Evolutionary conservation across 495 filamentous ascomycete genomes (phyloP).

Genomic region (Neurospora sublineolata): DNA sequence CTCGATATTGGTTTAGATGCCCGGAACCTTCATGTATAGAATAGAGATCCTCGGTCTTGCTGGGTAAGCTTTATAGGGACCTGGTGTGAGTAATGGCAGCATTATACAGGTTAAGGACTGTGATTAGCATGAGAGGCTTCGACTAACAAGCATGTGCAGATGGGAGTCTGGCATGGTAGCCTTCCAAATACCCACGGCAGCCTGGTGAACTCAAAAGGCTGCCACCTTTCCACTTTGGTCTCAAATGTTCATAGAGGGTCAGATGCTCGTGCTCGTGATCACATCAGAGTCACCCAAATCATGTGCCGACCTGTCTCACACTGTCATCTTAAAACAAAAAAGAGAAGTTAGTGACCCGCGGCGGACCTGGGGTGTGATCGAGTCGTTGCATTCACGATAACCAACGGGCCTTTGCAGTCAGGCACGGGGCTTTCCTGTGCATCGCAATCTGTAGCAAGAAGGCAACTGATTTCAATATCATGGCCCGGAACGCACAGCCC

Average conservation of each 20-base stretch:
- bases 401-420: not conserved
- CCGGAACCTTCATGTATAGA: too few species aligned
- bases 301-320: conserved; percentile 18
- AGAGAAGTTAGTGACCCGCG: not conserved
- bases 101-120: not conserved
- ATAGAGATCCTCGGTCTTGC: not conserved
- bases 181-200: not conserved
- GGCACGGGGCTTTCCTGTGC: not conserved
- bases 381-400: not conserved
- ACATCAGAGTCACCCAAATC: conserved; percentile 5
- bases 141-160: not conserved
- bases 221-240: not conserved
- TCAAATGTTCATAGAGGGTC: not conserved
- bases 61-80: not conserved
- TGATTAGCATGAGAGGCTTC: not conserved
- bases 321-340: not conserved
- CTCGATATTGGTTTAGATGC: too few species aligned
- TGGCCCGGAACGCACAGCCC: not conserved
- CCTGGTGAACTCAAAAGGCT: not conserved
- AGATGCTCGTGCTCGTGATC: not conserved
- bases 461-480: not conserved
- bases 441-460: not conserved
- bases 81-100: not conserved
- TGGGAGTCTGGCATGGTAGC: not conserved
- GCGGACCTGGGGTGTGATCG: not conserved